Base-by-base conservation (phyloP, 495 filamentous ascomycete species). In the Aspergillus sclerotioniger region DNA sequence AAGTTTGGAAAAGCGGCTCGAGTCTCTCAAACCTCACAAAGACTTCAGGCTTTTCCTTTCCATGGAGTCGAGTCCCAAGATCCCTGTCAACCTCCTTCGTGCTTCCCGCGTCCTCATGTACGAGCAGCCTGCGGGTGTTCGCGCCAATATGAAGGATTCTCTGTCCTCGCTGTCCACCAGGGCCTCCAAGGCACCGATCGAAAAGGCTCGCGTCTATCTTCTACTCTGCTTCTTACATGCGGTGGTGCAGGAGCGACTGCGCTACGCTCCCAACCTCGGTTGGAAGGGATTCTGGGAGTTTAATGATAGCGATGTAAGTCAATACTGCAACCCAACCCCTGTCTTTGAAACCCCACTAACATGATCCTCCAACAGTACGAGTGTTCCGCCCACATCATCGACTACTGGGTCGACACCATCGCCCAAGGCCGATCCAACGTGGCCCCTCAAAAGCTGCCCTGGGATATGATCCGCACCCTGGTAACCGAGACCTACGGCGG, bases 251-350 rank as follows among this genome's bases (percentile, higher is more conserved):
- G 94, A 99, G 71, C 80, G 94, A 64, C 80, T 99, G 60, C 90
- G 94, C 57, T 99, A 99, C 67, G 93, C 92, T 17, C 95, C 94
- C 2, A 94, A 83, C 51, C 81, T 99, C 54, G 94, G 94, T 52
- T 98, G 95, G 94, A 96, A 96, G 78, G 90, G 91, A 55, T 96
- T 96, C 82, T 99, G 94, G 94, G 94, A 99, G 76, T 99, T 99
- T 70, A 99, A 99, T 68, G 94, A 99, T 71, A 96, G 92, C 62
- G 94, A 98, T 74, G 92, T 97, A 84, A 88, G 92, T 57, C 54
- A 46, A 51, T 31, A 21, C 13, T 10, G 31, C 17, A 9, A 51
- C 21, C 32, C 51, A 49, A 4, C 33, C 33, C 12, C 31, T 39
- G 51, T 46, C 9, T 25, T 19, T 13, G 25, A 57, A 57, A 29